Conservation (phyloP, 176 grass and related monocot genomes). For the Oryza officinalis region DNA sequence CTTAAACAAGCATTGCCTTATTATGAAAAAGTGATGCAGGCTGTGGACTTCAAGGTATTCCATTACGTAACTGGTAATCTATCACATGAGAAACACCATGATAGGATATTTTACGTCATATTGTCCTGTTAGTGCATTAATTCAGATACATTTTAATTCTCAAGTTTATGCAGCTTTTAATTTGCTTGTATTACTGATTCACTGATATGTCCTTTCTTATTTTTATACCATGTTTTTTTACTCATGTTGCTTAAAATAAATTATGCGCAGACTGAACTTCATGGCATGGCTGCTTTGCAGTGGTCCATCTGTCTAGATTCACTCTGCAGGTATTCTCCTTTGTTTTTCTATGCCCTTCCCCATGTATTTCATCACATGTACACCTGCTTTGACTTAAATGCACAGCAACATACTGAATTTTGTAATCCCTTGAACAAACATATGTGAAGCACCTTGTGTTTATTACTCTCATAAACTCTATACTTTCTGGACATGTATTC, state of each 20-base stretch:
- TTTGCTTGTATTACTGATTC: slow-evolving; percentile 16
- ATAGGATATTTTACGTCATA: not conserved
- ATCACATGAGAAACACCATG: not conserved
- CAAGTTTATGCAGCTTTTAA: not conserved
- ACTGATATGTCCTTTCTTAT: not conserved
- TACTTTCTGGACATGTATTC: not conserved
- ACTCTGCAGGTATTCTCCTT: slow-evolving; percentile 64
- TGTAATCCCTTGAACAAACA: not conserved
- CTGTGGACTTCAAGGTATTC: slow-evolving; percentile 84
- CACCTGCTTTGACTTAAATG: not conserved
- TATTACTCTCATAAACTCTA: not conserved
- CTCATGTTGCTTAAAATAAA: slow-evolving; percentile 26
- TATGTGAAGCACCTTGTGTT: not conserved
- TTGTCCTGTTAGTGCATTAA: not conserved
- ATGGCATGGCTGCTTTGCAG: slow-evolving; percentile 88
- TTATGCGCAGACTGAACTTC: slow-evolving; percentile 75
- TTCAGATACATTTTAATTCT: slow-evolving; percentile 19
- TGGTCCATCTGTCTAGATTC: slow-evolving; percentile 94
- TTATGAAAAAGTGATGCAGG: slow-evolving; percentile 90
- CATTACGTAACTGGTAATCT: not conserved
- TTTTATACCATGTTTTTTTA: slow-evolving; percentile 25
- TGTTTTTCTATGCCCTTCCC: not conserved
- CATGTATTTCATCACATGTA: not conserved
- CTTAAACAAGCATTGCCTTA: slow-evolving; percentile 77
- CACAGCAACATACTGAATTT: not conserved